Percentiles rank a stretch among this genome's conserved stretches.
phyloP scores from a whole-genome alignment of 441 rosid genomes.

The Gossypium davidsonii region DNA sequence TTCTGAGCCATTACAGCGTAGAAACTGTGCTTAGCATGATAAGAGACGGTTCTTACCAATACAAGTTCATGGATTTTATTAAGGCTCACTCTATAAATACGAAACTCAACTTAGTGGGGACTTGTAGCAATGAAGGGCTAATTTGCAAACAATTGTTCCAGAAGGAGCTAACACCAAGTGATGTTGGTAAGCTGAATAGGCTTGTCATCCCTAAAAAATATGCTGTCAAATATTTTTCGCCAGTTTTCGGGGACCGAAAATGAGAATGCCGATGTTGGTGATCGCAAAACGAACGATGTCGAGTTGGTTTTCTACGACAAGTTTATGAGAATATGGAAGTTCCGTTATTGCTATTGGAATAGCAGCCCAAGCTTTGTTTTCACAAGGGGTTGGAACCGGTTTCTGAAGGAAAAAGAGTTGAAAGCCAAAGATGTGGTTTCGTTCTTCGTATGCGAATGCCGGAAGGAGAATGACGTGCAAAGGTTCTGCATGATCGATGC shows the following conservation, averaged over 20 bases:
- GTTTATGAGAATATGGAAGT: conserved; percentile 46
- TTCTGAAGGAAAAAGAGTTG: conserved; percentile 42
- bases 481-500: conserved; percentile 40
- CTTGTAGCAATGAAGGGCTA: conserved; percentile 12
- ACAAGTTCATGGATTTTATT: conserved; percentile 31
- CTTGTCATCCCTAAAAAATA: conserved; percentile 76
- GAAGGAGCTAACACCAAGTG: conserved; percentile 76
- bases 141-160: conserved; percentile 44
- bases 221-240: conserved; percentile 55
- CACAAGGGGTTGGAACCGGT: conserved; percentile 59
- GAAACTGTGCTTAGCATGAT: conserved; percentile 50
- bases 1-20: conserved; percentile 32
- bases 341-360: conserved; percentile 59
- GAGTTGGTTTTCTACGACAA: conserved; percentile 40
- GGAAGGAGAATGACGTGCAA: conserved; percentile 2
- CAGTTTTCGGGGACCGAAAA: conserved; percentile 10
- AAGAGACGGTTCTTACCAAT: conserved; percentile 41
- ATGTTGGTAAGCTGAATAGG: conserved; percentile 78
- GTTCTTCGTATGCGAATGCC: conserved; percentile 32
- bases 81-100: conserved; percentile 6
- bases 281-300: conserved; percentile 10
- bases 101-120: conserved; percentile 16
- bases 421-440: conserved; percentile 33
- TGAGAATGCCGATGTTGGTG: background rate
- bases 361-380: conserved; percentile 61